Evolutionary conservation across 2,329 filamentous ascomycete species (phyloP), one percentile per base, ranked within the genome.

Genomic region (Penicillium sp.): DNA sequence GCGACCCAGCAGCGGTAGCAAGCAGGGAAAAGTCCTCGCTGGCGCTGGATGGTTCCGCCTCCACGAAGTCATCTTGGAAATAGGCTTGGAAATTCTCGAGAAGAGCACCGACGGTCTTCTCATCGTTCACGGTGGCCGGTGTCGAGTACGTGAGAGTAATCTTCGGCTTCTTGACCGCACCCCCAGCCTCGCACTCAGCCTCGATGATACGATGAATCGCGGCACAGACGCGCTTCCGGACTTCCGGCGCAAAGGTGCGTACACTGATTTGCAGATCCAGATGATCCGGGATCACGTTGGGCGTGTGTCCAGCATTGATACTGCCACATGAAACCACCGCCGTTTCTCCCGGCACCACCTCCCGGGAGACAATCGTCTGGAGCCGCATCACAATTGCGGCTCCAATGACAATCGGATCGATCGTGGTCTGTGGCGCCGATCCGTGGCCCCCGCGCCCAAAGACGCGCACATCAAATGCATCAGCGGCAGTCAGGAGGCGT

Each of bases 21-120:
- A 83, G 54, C 27, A 76, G 69, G 0, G 71, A 65, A 49, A 82
- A 80, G 47, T 83, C 80, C 53, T 83, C 80, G 39, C 72, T 77
- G 0, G 70, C 74, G 3, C 65, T 60, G 0, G 74, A 49, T 0
- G 67, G 62, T n/a, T 68, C 57, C 11, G 67, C 65, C 9, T 74
- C 58, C 0, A 62, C 46, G 8, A 69, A 59, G 0, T 54, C 48
- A 1, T 65, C 62, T 8, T 45, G 53, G 46, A 81, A 80, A 41
- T 76, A 72, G 1, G 58, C 45, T 0, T 49, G 43, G 47, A 80
- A 81, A 0, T 64, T 59, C 2, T 59, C 53, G 13, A 70, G 68
- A 0, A 81, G 58, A 7, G 51, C 56, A 3, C 50, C 51, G 0
- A 73, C 75, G 0, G 73, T 62, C 0, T 47, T 46, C 0, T 58